Evolutionary conservation across 257 asterid species (phyloP), one percentile per base, ranked within the genome.

Genomic region (Petunia axillaris): DNA sequence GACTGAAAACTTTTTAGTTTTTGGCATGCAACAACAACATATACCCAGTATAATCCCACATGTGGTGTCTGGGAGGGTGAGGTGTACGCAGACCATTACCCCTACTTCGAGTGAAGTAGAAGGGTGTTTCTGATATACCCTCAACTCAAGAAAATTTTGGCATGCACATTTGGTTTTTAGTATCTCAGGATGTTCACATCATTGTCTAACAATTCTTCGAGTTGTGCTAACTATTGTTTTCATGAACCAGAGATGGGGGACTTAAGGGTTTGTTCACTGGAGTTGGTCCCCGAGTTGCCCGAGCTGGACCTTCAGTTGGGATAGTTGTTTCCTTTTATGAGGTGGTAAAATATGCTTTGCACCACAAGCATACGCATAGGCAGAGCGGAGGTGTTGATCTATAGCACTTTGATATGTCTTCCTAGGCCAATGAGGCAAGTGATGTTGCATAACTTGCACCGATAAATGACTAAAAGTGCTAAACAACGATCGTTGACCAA

Each of bases 291-390:
- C 89, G 96, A 58, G 91, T 92, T 11, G 92, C 90, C 57, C 89
- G 96, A 48, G 92, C 96, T 1, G 97, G 98, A n/a, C 98, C 97
- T n/a, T 94, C 97, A 2, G 97, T 92, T 0, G 98, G 97, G 78
- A 92, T 94, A 1, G 96, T 92, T 10, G 97, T 92, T 78, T 92
- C 97, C n/a, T 91, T 86, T 78, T 93, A 93, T 15, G 96, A 93
- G 84, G 89, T 87, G 16, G 93, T 88, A 58, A 93, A 93, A 83
- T 92, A 89, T 66, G 81, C 80, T 5, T 77, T 92, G 90, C 82
- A 86, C 59, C 81, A 83, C 35, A 87, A 88, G 68, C 88, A 79
- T 41, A 80, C 11, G 46, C 64, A 50, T 59, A 3, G 10, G 67
- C 59, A 6, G 73, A 46, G 57, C 16, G 37, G 37, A 73, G 46